Base-by-base conservation (phyloP, 345 rosid genomes). In the Salix dunnii region DNA sequence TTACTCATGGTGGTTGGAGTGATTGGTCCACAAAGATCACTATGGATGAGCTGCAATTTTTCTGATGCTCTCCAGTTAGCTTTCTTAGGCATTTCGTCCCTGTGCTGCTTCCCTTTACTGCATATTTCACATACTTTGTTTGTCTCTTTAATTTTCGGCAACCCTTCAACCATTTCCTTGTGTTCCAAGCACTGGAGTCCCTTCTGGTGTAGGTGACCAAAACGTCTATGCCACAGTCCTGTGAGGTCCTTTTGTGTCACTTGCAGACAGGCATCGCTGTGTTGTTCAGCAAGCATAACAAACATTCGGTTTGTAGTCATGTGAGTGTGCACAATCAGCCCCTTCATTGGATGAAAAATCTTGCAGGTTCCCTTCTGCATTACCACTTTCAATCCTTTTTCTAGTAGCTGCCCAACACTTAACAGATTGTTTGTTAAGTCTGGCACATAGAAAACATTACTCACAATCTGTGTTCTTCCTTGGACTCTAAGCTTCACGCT, bases 161-260 rank as follows among this genome's bases (percentile, higher is more conserved):
- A 14, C 3, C 73, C 73, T 1, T 3, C 33, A 3, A 70, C 73
- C 61, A 70, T 70, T 6, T 70, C 0, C 20, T 70, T 70, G 4
- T 6, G 1, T 4, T 48, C 1, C 4, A 70, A 70, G 9, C 61
- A 27, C 2, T 6, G 23, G 1, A 70, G 60, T 12, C 36, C 61
- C 1, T 70, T 70, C 9, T 70, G 49, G n/a, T 60, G 28, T 14
- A 70, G 73, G 27, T 70, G 73, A 4, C 73, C 73, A 46, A 46
- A 70, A 1, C 38, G 40, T 25, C 49, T 58, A 16, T 70, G 73
- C 73, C 38, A 70, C 0, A 70, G 38, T 0, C 14, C 20, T 0
- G 61, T 10, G 13, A 46, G 21, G 16, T 70, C 60, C 25, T 25
- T 11, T 23, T 61, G 27, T 61, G 38, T 35, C n/a, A 25, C 11